phyloP scores from a whole-genome alignment of 1,284 basidiomycete species.

The Hymenochaete sp. region DNA sequence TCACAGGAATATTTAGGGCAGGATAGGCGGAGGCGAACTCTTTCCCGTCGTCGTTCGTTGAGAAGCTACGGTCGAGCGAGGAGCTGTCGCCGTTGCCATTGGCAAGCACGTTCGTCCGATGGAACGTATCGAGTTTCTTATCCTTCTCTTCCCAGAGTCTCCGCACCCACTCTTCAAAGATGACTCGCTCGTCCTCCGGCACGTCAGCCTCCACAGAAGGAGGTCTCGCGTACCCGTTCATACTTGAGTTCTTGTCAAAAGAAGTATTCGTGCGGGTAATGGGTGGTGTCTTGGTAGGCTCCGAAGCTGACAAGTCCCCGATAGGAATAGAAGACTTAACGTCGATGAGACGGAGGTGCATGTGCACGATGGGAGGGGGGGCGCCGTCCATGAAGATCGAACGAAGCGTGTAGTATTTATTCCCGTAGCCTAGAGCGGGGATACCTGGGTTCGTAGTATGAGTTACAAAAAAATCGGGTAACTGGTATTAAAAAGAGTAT shows the following conservation, averaged over 20 bases:
- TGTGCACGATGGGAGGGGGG: conserved; percentile 78
- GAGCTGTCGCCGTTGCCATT: conserved; percentile 1
- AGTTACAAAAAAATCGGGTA: not conserved
- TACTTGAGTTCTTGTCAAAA: not conserved
- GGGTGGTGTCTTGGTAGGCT: conserved; percentile 24
- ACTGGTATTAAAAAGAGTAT: not conserved
- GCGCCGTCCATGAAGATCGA: conserved; percentile 82
- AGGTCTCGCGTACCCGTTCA: conserved; percentile 5
- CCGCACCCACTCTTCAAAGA: conserved; percentile 81
- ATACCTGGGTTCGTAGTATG: conserved; percentile 40
- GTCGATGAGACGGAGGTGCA: conserved; percentile 76
- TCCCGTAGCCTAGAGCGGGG: conserved; percentile 64
- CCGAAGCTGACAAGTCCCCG: conserved; percentile 39
- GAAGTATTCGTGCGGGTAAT: conserved; percentile 1
- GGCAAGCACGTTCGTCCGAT: conserved; percentile 31
- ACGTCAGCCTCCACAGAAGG: conserved; percentile 48
- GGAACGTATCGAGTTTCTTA: conserved; percentile 55
- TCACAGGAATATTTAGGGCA: conserved; percentile 49
- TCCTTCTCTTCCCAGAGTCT: conserved; percentile 83
- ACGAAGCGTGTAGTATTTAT: conserved; percentile 79
- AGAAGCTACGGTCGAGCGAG: too few relatives aligned
- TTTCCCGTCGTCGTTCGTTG: conserved; percentile 3
- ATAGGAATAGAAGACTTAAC: conserved; percentile 60
- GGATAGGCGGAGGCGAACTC: conserved; percentile 28
- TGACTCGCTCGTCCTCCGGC: conserved; percentile 54